Base-by-base conservation (phyloP, 2,329 filamentous ascomycete species). In the Aaosphaeria arxii region DNA sequence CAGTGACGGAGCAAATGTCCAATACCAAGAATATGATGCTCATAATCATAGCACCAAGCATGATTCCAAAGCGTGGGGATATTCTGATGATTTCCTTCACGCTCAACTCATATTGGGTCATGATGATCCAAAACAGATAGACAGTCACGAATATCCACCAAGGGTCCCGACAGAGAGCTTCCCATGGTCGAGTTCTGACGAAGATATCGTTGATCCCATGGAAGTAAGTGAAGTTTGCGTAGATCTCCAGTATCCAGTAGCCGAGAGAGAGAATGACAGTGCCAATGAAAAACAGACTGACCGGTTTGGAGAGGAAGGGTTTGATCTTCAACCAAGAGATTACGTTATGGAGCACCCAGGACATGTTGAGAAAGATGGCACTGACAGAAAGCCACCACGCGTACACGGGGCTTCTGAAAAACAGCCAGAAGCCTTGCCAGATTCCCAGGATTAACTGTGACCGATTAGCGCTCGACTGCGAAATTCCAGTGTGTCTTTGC, bases 301-400 rank as follows among this genome's bases (percentile, higher is more conserved):
- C 74, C 6, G 71, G 67, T 30, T 67, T 72, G 3, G 73, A 72
- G 6, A 85, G 69, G 56, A 85, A 85, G 0, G 83, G 83, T 45
- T 76, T 78, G 52, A 80, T 83, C 66, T 86, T 86, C 66, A 87
- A 78, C 84, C 83, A 87, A 1, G 83, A 77, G 50, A 87, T 82
- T 50, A 86, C 74, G 53, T 86, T 87, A 64, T 87, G 84, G 6
- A 87, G 66, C 9, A 74, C 77, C 80, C 82, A 86, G 4, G 81
- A 84, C n/a, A 77, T 69, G 53, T 84, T 84, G 28, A 87, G 75
- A 13, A 81, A 75, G 6, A 85, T 78, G 6, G 80, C 83, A 2
- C 80, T 82, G 28, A 75, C 71, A 1, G 81, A 83, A 3, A 86
- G 72, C 65, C 84, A 86, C 83, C 83, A 86, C 43, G 80, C 81